A percentile compares a stretch with the other conserved stretches of the same genome.
Conservation (phyloP, 176 grass and related monocot species). For the Bonia amplexicaulis region DNA sequence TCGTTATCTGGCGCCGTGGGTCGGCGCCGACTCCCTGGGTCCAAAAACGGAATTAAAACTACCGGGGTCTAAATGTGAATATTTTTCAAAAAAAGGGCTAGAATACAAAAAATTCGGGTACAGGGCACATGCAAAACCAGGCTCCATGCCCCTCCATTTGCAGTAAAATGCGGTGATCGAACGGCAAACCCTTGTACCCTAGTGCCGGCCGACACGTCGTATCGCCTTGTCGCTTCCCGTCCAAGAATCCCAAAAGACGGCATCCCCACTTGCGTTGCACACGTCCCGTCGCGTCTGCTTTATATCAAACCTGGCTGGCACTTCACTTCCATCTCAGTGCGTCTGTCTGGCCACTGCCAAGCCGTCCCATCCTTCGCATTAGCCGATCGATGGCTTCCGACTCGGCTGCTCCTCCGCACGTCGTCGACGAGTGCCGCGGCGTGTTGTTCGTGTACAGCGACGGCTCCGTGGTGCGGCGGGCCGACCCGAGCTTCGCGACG, state of each 20-base stretch:
- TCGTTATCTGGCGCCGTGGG: no score
- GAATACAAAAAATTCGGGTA: no score
- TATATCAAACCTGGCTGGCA: not conserved
- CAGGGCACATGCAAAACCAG: not conserved
- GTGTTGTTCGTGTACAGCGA: conserved; percentile 65
- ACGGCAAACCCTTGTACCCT: conserved; percentile 13
- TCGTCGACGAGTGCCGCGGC: conserved; percentile 64
- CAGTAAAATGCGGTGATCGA: not conserved
- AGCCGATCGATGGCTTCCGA: conserved; percentile 23
- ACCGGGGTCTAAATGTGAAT: no score
- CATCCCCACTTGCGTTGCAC: not conserved
- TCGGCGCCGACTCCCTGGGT: no score
- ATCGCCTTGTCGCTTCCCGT: not conserved
- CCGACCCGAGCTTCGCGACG: conserved; percentile 38
- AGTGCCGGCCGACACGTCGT: not conserved
- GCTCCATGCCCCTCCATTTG: not conserved
- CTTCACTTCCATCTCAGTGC: not conserved
- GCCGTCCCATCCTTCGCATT: no score
- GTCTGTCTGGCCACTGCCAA: not conserved
- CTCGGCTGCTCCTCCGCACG: not conserved
- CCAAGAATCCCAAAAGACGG: not conserved
- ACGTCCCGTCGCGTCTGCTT: not conserved
- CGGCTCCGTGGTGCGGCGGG: conserved; percentile 39
- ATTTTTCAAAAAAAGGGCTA: no score
- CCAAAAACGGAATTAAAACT: no score